These are phyloP conservation scores for Picochlorum sp. DNA, from an alignment of 139 green algal genomes.

Conservation along the genomic window DNA sequence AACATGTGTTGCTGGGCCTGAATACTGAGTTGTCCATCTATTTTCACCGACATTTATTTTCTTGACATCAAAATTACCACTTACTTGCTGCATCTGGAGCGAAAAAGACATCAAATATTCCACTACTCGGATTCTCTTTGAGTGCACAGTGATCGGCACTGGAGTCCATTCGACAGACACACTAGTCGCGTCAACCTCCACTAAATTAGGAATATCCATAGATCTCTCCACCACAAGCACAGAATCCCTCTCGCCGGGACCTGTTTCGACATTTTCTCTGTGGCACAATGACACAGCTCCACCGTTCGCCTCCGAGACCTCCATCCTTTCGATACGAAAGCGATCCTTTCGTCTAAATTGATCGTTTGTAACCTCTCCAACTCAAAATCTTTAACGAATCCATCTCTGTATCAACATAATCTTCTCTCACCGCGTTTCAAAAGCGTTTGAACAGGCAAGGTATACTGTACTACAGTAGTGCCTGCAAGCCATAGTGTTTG, in stretches of 20 bases:
- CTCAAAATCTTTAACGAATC: too few species aligned
- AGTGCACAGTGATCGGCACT: conserved; percentile 5
- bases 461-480: too few species aligned
- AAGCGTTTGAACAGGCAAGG: too few species aligned
- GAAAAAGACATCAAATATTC: conserved; percentile 14
- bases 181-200: neutral
- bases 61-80: too few species aligned
- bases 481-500: too few species aligned
- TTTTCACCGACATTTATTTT: neutral
- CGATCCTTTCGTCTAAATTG: too few species aligned
- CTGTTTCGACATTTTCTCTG: neutral
- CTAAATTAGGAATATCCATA: neutral
- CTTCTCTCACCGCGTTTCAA: too few species aligned
- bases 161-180: conserved; percentile 16
- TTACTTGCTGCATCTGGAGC: conserved; percentile 29
- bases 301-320: too few species aligned
- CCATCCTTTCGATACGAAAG: too few species aligned
- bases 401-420: too few species aligned
- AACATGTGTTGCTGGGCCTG: conserved; percentile 13
- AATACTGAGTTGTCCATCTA: conserved; percentile 20
- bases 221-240: conserved; percentile 11
- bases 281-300: too few species aligned
- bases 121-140: neutral
- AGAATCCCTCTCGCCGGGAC: neutral
- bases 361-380: too few species aligned